Conservation (phyloP, 75 land plant genomes). For the Pinus albicaulis region DNA sequence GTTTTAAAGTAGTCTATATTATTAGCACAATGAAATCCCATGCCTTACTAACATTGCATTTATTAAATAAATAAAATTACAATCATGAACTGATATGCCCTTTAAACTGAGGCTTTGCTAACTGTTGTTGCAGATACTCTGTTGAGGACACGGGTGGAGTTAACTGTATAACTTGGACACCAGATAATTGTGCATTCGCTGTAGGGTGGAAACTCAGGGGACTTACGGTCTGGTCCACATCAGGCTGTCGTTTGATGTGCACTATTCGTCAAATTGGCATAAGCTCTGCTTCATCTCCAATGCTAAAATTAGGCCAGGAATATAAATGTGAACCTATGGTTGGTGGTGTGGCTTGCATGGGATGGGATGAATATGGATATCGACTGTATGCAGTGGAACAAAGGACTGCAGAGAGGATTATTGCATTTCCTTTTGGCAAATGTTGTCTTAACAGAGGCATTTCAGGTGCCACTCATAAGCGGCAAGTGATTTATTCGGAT, state of each 20-base stretch:
- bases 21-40: neutral
- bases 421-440: constrained; percentile 93
- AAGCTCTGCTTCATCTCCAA: constrained; percentile 69
- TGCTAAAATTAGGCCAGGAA: constrained; percentile 62
- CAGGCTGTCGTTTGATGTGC: constrained; percentile 98
- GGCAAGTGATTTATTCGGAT: constrained; percentile 92
- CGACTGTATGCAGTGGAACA: constrained; percentile 84
- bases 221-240: constrained; percentile 91
- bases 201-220: constrained; percentile 97
- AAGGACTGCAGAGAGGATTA: constrained; percentile 55
- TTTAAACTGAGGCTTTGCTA: neutral
- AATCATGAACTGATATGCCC: neutral
- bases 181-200: constrained; percentile 93
- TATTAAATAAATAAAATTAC: neutral
- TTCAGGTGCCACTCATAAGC: constrained; percentile 68
- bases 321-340: constrained; percentile 81
- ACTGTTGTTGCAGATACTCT: constrained; percentile 61
- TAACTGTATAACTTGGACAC: constrained; percentile 89
- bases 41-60: neutral
- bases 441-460: constrained; percentile 83
- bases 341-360: constrained; percentile 77
- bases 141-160: constrained; percentile 97
- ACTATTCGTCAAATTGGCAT: constrained; percentile 94
- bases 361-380: constrained; percentile 95
- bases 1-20: neutral